Evolutionary conservation across 2,329 filamentous ascomycete genomes (phyloP), one percentile per base, ranked within the genome.

Genomic region (Pseudogymnoascus sp.): DNA sequence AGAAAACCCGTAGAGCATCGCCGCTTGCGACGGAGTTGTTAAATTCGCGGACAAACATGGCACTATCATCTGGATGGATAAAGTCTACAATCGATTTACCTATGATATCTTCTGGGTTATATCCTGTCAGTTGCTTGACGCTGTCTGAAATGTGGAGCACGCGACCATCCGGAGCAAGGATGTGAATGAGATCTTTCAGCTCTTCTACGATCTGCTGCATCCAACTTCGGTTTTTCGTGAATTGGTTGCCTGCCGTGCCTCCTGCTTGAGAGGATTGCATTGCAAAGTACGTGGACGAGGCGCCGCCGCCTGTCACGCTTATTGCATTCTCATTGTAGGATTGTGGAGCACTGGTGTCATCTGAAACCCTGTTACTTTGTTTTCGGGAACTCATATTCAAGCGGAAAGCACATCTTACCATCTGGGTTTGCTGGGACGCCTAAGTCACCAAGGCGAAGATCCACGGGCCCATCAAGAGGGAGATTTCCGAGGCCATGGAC

Each of bases 71-170:
- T 4, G 87, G 83, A 73, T 97, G 93, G 63, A 97, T 87, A 68
- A 90, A 86, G 59, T 96, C 90, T 60, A 85, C 86, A 61, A 97
- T 83, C 70, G 92, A 89, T 66, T 82, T 83, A 65, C 91, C 89
- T 63, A 88, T 78, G 35, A 97, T 78, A 67, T 92, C 87, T 3
- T 85, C 80, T 1, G 83, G 76, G 16, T 84, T 80, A 74, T 91
- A 93, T 58, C 92, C 92, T 2, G 90, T 93, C 39, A 97, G 80
- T 3, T 77, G 72, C 66, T 86, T 84, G 68, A 89, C 84, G 63
- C 89, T 94, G 0, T 90, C 89, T 37, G 92, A 96, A n/a, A 89
- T 85, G 72, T 94, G 96, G 64, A 90, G 83, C 69, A 97, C 88
- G 66, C 89, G 85, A 38, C 92, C 91, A 69, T 94, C 87, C 23